Conservation (phyloP, 352 stramenopile genomes). For the Pythium biforme region DNA sequence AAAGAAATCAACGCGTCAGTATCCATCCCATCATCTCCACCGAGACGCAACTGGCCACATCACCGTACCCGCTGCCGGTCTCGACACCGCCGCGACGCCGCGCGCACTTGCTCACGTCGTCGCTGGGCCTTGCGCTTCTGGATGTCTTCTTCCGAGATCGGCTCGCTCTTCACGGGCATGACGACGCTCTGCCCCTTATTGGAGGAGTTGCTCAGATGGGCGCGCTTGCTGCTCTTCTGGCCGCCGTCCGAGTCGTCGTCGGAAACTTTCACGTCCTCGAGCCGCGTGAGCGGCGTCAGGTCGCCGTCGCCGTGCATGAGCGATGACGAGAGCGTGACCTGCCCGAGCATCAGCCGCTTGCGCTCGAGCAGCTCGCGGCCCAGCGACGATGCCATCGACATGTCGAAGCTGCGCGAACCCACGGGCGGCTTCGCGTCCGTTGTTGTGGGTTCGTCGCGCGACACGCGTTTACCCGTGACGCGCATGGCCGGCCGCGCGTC, state of each 20-base stretch:
- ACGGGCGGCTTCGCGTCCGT: neutral
- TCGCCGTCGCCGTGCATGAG: slow-evolving; percentile 11
- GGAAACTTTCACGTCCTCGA: slow-evolving; percentile 15
- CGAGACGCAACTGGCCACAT: neutral
- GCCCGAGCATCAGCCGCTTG: slow-evolving; percentile 49
- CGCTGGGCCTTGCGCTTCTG: slow-evolving; percentile 61
- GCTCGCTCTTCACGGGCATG: slow-evolving; percentile 18
- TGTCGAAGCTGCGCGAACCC: slow-evolving; percentile 10
- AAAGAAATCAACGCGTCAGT: slow-evolving; percentile 1
- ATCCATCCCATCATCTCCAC: neutral
- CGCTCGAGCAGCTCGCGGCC: slow-evolving; percentile 37
- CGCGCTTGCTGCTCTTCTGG: slow-evolving; percentile 21
- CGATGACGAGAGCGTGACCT: slow-evolving; percentile 12
- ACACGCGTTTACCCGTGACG: slow-evolving; percentile 21
- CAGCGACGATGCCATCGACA: slow-evolving; percentile 32
- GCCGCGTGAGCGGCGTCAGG: neutral
- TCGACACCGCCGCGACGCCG: slow-evolving; percentile 51
- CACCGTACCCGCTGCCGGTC: slow-evolving; percentile 47
- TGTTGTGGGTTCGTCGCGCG: slow-evolving; percentile 9
- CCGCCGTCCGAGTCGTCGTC: slow-evolving; percentile 35
- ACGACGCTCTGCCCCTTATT: neutral
- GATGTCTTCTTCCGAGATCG: slow-evolving; percentile 48
- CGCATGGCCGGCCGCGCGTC: neutral
- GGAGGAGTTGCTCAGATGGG: slow-evolving; percentile 15
- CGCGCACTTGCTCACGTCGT: slow-evolving; percentile 59